These are phyloP conservation scores for Acephala macrosclerotiorum DNA, from an alignment of 2,329 filamentous ascomycete genomes.

Conservation along the genomic window DNA sequence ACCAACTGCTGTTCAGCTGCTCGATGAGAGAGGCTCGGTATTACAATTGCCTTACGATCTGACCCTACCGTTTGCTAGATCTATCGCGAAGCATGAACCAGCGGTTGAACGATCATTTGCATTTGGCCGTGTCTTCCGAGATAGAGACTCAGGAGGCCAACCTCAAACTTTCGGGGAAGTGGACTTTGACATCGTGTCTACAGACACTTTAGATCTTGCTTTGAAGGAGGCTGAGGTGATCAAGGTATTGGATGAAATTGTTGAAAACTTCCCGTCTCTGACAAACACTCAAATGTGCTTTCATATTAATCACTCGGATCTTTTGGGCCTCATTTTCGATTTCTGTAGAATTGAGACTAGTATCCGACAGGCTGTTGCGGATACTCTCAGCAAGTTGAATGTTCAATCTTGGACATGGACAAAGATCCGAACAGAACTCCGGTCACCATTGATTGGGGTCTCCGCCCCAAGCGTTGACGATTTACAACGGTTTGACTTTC, in stretches of 20 bases:
- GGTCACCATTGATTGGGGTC: constrained; percentile 81
- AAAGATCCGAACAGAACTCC: constrained; percentile 82
- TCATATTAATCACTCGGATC: constrained; percentile 85
- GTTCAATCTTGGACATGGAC: constrained; percentile 82
- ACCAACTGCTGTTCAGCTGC: constrained; percentile 76
- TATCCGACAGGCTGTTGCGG: constrained; percentile 76
- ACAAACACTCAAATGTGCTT: constrained; percentile 81
- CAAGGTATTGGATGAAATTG: constrained; percentile 92
- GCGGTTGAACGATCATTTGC: constrained; percentile 80
- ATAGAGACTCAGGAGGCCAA: constrained; percentile 79
- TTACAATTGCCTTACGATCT: constrained; percentile 95
- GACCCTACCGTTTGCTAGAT: constrained; percentile 85
- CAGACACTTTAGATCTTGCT: constrained; percentile 80
- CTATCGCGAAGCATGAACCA: constrained; percentile 76
- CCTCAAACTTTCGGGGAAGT: constrained; percentile 87
- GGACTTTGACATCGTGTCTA: constrained; percentile 95
- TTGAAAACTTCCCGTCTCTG: constrained; percentile 80
- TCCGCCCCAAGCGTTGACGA: constrained; percentile 92
- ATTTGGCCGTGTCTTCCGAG: constrained; percentile 88
- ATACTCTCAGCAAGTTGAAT: constrained; percentile 86
- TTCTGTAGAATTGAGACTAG: constrained; percentile 79
- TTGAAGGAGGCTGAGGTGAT: constrained; percentile 93
- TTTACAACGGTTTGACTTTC: constrained; percentile 88
- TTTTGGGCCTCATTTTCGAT: constrained; percentile 89
- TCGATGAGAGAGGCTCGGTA: constrained; percentile 86